Evolutionary conservation across 805 yeast genomes (phyloP).

Genomic region (Kodamaea restingae): DNA sequence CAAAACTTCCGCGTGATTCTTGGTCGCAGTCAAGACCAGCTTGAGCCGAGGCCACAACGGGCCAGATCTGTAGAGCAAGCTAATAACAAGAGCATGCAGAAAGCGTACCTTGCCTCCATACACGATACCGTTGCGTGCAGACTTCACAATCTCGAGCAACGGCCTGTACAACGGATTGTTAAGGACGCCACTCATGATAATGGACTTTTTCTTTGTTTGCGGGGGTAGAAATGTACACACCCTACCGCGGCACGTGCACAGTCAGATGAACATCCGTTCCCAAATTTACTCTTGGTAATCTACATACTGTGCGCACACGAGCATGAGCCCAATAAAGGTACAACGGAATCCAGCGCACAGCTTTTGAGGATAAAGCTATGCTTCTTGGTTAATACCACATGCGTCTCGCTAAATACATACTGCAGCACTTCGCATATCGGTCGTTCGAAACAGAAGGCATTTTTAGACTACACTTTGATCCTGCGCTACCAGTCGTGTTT

Average conservation of each 20-base stretch:
- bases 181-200: conserved; percentile 15
- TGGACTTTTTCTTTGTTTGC: conserved; percentile 6
- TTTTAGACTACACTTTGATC: too few species aligned
- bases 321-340: too few species aligned
- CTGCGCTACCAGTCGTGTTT: neutral
- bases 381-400: too few species aligned
- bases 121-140: conserved; percentile 47
- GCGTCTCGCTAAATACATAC: too few species aligned
- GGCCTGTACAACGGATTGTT: conserved; percentile 22
- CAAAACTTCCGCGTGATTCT: conserved; percentile 51
- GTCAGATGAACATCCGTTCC: neutral
- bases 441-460: too few species aligned
- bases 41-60: conserved; percentile 42
- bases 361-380: too few species aligned
- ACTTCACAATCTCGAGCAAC: conserved; percentile 33
- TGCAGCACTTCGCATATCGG: too few species aligned
- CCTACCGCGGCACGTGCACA: conserved; percentile 2
- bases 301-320: too few species aligned
- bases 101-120: conserved; percentile 62
- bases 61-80: conserved; percentile 51
- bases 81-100: conserved; percentile 62
- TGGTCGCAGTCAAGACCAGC: conserved; percentile 49
- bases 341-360: too few species aligned
- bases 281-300: neutral
- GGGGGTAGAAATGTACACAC: conserved; percentile 4